These are phyloP conservation scores for Cytospora piceicola DNA, from an alignment of 2,329 filamentous ascomycete genomes.

Conservation along the genomic window DNA sequence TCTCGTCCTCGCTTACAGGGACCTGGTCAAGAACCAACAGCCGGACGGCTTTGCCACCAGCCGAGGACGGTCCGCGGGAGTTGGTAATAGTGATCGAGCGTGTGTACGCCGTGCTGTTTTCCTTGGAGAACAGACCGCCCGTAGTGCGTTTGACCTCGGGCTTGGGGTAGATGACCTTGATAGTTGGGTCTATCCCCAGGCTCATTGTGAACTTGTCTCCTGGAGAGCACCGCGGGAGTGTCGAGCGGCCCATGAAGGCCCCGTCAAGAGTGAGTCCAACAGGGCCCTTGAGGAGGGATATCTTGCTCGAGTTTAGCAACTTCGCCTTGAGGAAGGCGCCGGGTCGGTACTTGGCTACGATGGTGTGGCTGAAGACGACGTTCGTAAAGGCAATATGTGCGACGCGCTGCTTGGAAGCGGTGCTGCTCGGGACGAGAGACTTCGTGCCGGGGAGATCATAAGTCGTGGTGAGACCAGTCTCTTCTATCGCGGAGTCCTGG, in stretches of 20 bases:
- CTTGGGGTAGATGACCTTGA: constrained; percentile 59
- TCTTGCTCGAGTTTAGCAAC: constrained; percentile 58
- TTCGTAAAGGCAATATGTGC: constrained; percentile 55
- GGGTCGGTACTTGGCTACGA: constrained; percentile 64
- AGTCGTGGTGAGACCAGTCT: constrained; percentile 62
- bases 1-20: constrained; percentile 64
- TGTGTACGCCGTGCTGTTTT: constrained; percentile 54
- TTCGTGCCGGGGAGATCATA: constrained; percentile 64
- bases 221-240: constrained; percentile 58
- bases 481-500: constrained; percentile 59
- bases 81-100: constrained; percentile 56
- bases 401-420: constrained; percentile 62
- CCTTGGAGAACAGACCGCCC: constrained; percentile 57
- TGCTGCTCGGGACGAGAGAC: constrained; percentile 56
- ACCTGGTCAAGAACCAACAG: constrained; percentile 63
- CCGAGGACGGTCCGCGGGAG: constrained; percentile 43
- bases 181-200: constrained; percentile 63
- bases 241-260: constrained; percentile 61
- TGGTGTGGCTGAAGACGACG: constrained; percentile 59
- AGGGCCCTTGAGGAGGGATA: constrained; percentile 59
- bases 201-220: constrained; percentile 57
- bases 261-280: constrained; percentile 66
- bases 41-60: constrained; percentile 43
- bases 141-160: constrained; percentile 57
- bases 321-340: constrained; percentile 63